Evolutionary conservation across 108 stramenopile species (phyloP), one percentile per base, ranked within the genome.

Genomic region (Halocafeteria seosinensis): DNA sequence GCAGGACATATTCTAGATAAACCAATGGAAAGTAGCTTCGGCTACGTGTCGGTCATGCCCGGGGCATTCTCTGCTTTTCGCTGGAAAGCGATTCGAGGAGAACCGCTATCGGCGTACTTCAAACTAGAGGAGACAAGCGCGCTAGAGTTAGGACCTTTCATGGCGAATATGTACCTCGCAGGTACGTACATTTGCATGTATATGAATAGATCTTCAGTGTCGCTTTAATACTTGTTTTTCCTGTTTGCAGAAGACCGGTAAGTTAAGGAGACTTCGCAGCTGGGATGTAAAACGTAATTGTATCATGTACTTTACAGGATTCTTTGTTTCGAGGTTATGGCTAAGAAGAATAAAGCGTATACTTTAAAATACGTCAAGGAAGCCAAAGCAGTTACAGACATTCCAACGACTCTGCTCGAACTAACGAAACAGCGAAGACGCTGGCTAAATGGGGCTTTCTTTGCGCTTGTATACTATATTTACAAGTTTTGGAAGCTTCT

Each of bases 401-500:
- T 25, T 35, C 57, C 57, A 33, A 17, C 27, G 17, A 30, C 17
- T 17, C 28, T 59, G n/a, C 13, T 24, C 2, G 17, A 4, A 11
- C 57, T 59, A n/a, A 30, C 36, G 21, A 59, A 59, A 35, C 57
- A 59, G 57, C 57, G 57, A 11, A 33, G 57, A 13, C 57, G 57
- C 17, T 59, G 57, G 57, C 21, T 59, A 35, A 59, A 59, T n/a
- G 57, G 57, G 3, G n/a, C 17, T 3, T 25, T 59, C 28, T 30
- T 59, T 2, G 57, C 57, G 21, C 57, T 24, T 13, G 13, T 59
- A 17, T 24, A 59, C 57, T 6, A 27, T 2, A 2, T 59, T 21
- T 2, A 2, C 11, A 2, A n/a, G 13, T 59, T 59, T n/a, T 31
- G n/a, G n/a, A 28, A 31, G 8, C 53, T 55, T 8, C 53, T 55